These are phyloP conservation scores for Beauveria scarabaeidicola DNA, from an alignment of 2,329 filamentous ascomycete species.

Conservation along the genomic window DNA sequence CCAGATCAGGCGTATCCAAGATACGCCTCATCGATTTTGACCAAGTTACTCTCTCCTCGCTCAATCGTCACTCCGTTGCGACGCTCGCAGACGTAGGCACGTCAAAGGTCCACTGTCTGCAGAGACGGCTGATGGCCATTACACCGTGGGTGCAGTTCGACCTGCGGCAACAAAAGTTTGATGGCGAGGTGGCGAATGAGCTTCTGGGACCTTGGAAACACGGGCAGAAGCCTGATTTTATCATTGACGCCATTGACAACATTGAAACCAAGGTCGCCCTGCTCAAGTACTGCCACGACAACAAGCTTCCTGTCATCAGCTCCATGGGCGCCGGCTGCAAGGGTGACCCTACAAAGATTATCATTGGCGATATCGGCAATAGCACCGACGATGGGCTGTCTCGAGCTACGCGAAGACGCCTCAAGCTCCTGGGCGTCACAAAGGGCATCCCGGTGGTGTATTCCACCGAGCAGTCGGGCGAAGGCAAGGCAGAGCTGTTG, in stretches of 20 bases:
- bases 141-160: constrained; percentile 90
- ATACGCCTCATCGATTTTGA: constrained; percentile 93
- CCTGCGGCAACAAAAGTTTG: constrained; percentile 75
- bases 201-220: constrained; percentile 60
- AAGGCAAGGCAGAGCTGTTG: constrained; percentile 83
- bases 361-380: constrained; percentile 82
- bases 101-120: constrained; percentile 81
- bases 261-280: constrained; percentile 93
- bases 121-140: constrained; percentile 72
- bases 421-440: constrained; percentile 70
- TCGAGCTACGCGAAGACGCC: constrained; percentile 67
- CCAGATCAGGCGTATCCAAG: constrained; percentile 80
- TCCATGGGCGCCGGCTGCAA: constrained; percentile 97
- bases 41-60: constrained; percentile 86
- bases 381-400: constrained; percentile 87
- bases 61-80: constrained; percentile 93
- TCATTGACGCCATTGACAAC: constrained; percentile 98
- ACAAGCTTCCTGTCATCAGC: constrained; percentile 74
- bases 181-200: constrained; percentile 52
- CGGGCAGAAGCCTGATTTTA: constrained; percentile 64
- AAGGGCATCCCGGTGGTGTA: constrained; percentile 87
- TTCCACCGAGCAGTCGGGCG: constrained; percentile 81
- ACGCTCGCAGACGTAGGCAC: constrained; percentile 90
- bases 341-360: constrained; percentile 72
- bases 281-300: constrained; percentile 75